Percentiles rank a stretch among this genome's conserved stretches.
phyloP scores from a whole-genome alignment of 257 asterid genomes.

The Ligustrum vulgare region DNA sequence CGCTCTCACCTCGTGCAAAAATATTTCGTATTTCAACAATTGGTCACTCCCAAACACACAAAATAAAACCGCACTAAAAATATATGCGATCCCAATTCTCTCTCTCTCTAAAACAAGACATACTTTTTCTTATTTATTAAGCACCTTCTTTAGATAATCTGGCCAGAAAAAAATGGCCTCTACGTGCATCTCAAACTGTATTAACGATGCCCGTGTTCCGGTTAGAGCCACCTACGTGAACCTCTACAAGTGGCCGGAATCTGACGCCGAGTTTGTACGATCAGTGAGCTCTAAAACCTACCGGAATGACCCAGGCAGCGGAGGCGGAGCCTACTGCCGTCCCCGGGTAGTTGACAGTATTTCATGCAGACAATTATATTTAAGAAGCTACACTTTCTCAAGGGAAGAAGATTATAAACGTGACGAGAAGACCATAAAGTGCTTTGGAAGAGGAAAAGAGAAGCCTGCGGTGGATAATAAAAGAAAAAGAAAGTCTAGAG shows the following conservation, averaged over 20 bases:
- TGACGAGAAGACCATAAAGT: slow-evolving; percentile 36
- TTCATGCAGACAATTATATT: slow-evolving; percentile 76
- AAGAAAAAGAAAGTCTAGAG: slow-evolving; percentile 15
- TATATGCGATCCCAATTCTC: background rate
- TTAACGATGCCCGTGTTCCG: slow-evolving; percentile 49
- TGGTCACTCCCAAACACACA: background rate
- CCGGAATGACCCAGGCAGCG: background rate
- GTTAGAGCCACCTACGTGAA: slow-evolving; percentile 52
- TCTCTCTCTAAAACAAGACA: background rate
- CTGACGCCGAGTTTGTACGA: slow-evolving; percentile 67
- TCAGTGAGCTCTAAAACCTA: slow-evolving; percentile 47
- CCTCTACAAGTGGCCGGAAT: slow-evolving; percentile 68
- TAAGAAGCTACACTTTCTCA: slow-evolving; percentile 85
- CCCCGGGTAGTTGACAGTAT: slow-evolving; percentile 73
- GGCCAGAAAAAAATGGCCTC: slow-evolving; percentile 39
- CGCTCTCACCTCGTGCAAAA: too few species aligned
- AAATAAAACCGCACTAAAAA: too few species aligned
- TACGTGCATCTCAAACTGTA: slow-evolving; percentile 37
- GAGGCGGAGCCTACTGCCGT: slow-evolving; percentile 19
- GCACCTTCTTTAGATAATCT: background rate
- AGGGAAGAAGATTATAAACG: slow-evolving; percentile 45
- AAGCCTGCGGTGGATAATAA: background rate
- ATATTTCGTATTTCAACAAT: too few species aligned
- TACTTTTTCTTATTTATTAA: background rate
- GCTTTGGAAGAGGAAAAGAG: slow-evolving; percentile 38